Percentiles rank a stretch among this genome's conserved stretches.
These are phyloP conservation scores for Cornus kousa DNA, from an alignment of 148 eudicot genomes.

Conservation along the genomic window DNA sequence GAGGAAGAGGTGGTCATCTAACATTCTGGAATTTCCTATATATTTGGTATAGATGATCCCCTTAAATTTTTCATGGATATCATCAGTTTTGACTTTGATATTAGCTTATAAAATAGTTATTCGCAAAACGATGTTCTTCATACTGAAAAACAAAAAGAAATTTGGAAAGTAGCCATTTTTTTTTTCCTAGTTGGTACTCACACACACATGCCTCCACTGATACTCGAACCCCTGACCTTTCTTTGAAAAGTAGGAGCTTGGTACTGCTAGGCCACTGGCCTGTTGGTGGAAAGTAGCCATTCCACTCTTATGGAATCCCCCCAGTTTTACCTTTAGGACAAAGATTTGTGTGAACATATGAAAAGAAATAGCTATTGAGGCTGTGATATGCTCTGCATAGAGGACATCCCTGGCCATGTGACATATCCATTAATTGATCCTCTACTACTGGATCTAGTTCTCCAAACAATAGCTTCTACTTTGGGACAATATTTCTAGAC, in stretches of 20 bases:
- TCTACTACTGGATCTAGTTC: background rate
- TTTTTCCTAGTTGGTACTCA: too few relatives aligned
- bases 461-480: background rate
- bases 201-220: too few relatives aligned
- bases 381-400: background rate
- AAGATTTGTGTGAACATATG: background rate
- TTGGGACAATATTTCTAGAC: background rate
- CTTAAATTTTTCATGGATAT: background rate
- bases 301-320: background rate
- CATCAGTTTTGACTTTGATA: background rate
- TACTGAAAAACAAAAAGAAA: too few relatives aligned
- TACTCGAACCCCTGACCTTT: too few relatives aligned
- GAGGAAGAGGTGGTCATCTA: background rate
- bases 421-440: background rate
- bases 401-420: background rate
- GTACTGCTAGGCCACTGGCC: too few relatives aligned
- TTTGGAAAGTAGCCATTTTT: too few relatives aligned
- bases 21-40: background rate
- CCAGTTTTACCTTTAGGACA: background rate
- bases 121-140: too few relatives aligned
- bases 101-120: too few relatives aligned
- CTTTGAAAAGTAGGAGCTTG: too few relatives aligned
- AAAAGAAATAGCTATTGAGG: background rate
- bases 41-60: too few relatives aligned
- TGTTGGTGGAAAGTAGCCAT: too few relatives aligned